Conservation (phyloP, 371 early-diverging fungal genomes). For the Actinomortierella wolfii region DNA sequence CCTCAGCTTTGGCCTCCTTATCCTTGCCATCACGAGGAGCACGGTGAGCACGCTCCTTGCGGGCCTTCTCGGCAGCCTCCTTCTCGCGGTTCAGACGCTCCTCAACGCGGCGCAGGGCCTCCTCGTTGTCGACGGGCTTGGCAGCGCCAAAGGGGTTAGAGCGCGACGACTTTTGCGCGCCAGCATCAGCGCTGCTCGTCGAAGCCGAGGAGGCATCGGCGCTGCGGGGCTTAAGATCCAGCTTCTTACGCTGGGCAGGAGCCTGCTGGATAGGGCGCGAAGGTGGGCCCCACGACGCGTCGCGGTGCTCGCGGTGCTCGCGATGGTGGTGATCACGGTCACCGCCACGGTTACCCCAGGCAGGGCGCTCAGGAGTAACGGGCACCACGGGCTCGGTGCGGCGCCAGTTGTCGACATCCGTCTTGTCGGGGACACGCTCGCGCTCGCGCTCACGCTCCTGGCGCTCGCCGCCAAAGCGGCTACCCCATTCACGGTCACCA, state of each 20-base stretch:
- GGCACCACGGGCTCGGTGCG: conserved; percentile 50
- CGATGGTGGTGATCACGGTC: neutral
- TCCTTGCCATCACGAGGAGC: conserved; percentile 13
- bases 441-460: conserved; percentile 49
- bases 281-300: conserved; percentile 24
- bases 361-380: conserved; percentile 24
- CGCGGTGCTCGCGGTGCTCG: conserved; percentile 15
- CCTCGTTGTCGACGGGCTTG: conserved; percentile 76
- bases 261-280: conserved; percentile 27
- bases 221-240: conserved; percentile 75
- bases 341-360: conserved; percentile 46
- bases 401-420: conserved; percentile 58
- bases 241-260: conserved; percentile 52
- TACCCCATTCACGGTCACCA: conserved; percentile 47
- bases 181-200: conserved; percentile 9
- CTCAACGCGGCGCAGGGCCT: conserved; percentile 72
- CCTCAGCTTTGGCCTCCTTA: conserved; percentile 15
- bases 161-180: conserved; percentile 46
- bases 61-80: conserved; percentile 36
- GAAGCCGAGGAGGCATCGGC: conserved; percentile 23
- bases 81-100: conserved; percentile 72
- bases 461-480: conserved; percentile 40
- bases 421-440: conserved; percentile 52
- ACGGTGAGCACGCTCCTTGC: conserved; percentile 34
- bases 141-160: conserved; percentile 87